Conservation (phyloP, 192 early-diverging fungal genomes). For the Kappamyces sp. region DNA sequence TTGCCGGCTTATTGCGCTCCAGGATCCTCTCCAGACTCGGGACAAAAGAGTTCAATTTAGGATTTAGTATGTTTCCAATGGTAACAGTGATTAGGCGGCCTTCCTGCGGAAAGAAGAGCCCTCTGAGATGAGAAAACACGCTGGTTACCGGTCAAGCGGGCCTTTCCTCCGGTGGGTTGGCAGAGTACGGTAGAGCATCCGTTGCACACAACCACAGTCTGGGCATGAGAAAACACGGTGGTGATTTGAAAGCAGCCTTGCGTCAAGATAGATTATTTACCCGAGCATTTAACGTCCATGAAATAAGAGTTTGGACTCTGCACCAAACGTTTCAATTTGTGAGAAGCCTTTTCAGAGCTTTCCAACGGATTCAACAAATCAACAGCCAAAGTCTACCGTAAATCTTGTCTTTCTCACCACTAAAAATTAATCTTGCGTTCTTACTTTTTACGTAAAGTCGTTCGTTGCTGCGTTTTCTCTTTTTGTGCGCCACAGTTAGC, state of each 20-base stretch:
- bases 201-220: conserved; percentile 95
- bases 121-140: conserved; percentile 29
- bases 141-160: conserved; percentile 81
- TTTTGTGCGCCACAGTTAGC: conserved; percentile 13
- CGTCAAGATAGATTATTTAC: conserved; percentile 30
- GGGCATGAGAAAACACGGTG: conserved; percentile 98
- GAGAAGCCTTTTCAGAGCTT: conserved; percentile 66
- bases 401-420: neutral
- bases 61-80: too few relatives aligned
- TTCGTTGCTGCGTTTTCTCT: neutral
- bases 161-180: conserved; percentile 98
- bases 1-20: too few relatives aligned
- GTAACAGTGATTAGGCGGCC: conserved; percentile 52
- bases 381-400: conserved; percentile 56
- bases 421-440: neutral
- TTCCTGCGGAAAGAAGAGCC: conserved; percentile 81
- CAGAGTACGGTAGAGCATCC: conserved; percentile 95
- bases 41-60: too few relatives aligned
- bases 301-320: conserved; percentile 97
- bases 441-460: neutral
- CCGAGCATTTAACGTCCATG: conserved; percentile 98
- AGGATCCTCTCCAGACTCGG: too few relatives aligned
- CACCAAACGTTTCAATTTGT: conserved; percentile 96
- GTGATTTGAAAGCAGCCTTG: conserved; percentile 92
- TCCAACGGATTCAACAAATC: conserved; percentile 91